These are phyloP conservation scores for Pinus tabuliformis DNA, from an alignment of 75 land plant genomes.

Conservation along the genomic window DNA sequence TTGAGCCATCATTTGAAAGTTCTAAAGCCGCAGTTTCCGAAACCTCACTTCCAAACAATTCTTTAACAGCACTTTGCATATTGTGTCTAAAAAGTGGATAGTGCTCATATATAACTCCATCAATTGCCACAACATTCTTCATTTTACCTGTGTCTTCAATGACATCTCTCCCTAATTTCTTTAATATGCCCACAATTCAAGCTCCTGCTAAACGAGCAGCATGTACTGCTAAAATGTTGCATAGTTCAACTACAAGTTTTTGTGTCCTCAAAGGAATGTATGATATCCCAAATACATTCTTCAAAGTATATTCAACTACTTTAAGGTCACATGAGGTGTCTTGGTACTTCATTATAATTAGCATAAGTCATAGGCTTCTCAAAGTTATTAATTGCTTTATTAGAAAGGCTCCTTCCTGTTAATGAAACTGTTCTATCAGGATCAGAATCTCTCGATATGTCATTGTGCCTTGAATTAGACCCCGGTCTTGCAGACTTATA, in stretches of 20 bases:
- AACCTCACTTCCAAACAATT: slow-evolving; percentile 53
- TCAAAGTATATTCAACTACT: slow-evolving; percentile 37
- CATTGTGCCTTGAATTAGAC: no score
- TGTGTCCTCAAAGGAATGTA: slow-evolving; percentile 31
- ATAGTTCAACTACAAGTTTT: slow-evolving; percentile 54
- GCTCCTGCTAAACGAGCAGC: slow-evolving; percentile 81
- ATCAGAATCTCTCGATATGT: no score
- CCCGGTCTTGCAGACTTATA: no score
- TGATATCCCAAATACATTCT: slow-evolving; percentile 40
- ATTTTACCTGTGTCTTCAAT: no score
- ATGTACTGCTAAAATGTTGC: slow-evolving; percentile 62
- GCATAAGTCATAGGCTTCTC: no score
- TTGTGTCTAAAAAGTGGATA: slow-evolving; percentile 65
- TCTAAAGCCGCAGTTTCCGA: slow-evolving; percentile 55
- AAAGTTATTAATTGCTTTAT: no score
- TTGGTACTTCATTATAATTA: slow-evolving; percentile 13
- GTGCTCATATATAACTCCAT: slow-evolving; percentile 75
- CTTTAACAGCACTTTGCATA: slow-evolving; percentile 60
- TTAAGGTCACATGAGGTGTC: slow-evolving; percentile 48
- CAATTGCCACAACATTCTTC: no score
- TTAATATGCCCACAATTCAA: slow-evolving; percentile 75
- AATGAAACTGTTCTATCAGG: no score
- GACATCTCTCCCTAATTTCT: slow-evolving; percentile 28
- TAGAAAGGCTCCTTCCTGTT: no score
- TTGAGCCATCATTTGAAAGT: slow-evolving; percentile 84